Evolutionary conservation across 2,329 filamentous ascomycete genomes (phyloP), one percentile per base, ranked within the genome.

Genomic region (Fusarium pseudonygamai): DNA sequence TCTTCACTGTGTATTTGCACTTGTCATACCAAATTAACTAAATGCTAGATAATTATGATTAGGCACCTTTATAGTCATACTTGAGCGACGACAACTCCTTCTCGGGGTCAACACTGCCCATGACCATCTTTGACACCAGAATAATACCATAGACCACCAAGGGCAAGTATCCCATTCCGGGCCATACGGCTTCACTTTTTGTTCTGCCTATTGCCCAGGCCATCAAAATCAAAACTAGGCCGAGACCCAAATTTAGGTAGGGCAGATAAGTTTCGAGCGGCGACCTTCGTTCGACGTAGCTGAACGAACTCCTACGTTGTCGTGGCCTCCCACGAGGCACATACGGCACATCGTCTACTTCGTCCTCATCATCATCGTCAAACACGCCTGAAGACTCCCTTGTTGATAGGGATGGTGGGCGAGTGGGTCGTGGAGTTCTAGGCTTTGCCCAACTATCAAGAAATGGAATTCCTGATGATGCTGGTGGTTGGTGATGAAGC

Each of bases 11-110:
- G 45, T 45, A 42, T 42, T 56, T 52, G 32, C 30, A 56, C 22
- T 34, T 60, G 28, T 40, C 52, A 28, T 37, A 58, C 12, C 32
- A 37, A n/a, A 13, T 15, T 7, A 32, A 28, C 16, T 26, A 37
- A 34, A 37, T 50, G 34, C 37, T 58, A 36, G 24, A 39, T 24
- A 26, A 15, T 36, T 36, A 34, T 26, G 11, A 15, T 78, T 75
- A 93, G 46, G 91, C 92, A 7, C 92, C 91, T 78, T 92, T 93
- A 78, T 90, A 92, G 60, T 87, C 85, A 82, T 93, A 93, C 79
- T 84, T 89, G 77, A 93, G 83, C 60, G 82, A 84, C 55, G 87
- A 84, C 75, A 95, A 81, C 77, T 93, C 92, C 70, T 84, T 83
- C 78, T 89, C 90, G 10, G 93, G 88, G 82, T 95, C 91, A 14